Evolutionary conservation across 2,329 filamentous ascomycete species (phyloP).

Genomic region (Lachnellula suecica): DNA sequence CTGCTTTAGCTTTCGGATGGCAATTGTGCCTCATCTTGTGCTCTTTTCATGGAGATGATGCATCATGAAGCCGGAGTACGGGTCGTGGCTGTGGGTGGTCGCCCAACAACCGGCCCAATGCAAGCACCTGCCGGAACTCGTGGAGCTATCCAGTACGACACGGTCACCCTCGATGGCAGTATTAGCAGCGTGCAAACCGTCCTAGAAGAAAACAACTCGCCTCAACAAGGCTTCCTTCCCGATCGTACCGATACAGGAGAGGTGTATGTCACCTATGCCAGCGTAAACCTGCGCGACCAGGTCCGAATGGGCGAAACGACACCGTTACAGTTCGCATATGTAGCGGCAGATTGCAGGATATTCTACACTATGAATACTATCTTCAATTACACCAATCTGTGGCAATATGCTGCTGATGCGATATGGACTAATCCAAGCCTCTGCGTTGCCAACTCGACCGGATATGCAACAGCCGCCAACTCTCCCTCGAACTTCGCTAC

Average conservation of each 20-base stretch:
- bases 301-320: conserved; percentile 28
- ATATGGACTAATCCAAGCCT: conserved; percentile 34
- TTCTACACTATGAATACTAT: conserved; percentile 54
- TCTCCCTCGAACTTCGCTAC: no score
- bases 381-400: conserved; percentile 45
- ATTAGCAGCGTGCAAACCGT: conserved; percentile 26
- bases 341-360: conserved; percentile 57
- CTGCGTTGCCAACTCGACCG: conserved; percentile 22
- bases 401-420: conserved; percentile 42
- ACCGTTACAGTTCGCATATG: conserved; percentile 59
- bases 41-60: conserved; percentile 55
- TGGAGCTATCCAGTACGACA: background rate
- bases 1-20: conserved; percentile 50
- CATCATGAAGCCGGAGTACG: conserved; percentile 51
- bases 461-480: background rate
- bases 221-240: conserved; percentile 21
- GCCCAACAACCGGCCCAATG: conserved; percentile 45
- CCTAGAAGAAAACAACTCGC: conserved; percentile 11
- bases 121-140: no score
- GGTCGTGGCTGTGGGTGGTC: conserved; percentile 51
- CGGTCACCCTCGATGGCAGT: conserved; percentile 13
- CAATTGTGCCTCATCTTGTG: conserved; percentile 58
- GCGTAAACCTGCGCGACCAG: conserved; percentile 43
- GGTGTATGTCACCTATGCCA: conserved; percentile 30
- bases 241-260: conserved; percentile 17